Conservation (phyloP, 768 basidiomycete genomes). For the Floccularia luteovirens region DNA sequence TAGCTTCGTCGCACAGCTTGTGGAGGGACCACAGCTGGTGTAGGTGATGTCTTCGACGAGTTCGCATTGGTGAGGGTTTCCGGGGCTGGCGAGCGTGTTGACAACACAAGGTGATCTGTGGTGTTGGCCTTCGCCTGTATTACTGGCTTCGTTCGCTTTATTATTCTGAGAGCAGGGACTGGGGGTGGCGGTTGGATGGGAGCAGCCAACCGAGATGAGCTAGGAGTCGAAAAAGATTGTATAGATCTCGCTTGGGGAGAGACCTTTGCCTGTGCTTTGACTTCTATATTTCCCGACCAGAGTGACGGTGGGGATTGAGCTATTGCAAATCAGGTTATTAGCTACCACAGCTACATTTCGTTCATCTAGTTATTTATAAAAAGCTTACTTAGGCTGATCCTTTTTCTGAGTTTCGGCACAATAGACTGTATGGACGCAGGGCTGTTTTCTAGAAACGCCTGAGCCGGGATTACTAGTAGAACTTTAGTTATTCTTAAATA, state of each 20-base stretch:
- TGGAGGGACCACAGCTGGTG: not conserved
- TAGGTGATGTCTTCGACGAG: too few relatives aligned
- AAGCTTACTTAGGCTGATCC: not conserved
- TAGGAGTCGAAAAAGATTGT: too few relatives aligned
- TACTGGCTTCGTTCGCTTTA: slow-evolving; percentile 27
- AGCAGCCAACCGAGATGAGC: slow-evolving; percentile 5
- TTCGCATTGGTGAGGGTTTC: not conserved
- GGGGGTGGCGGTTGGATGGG: slow-evolving; percentile 16
- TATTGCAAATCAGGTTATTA: too few relatives aligned
- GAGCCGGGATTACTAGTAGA: too few relatives aligned
- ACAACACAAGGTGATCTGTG: too few relatives aligned
- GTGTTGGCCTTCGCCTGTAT: slow-evolving; percentile 12
- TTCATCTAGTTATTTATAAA: slow-evolving; percentile 4
- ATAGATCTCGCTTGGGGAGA: too few relatives aligned
- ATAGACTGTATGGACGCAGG: not conserved
- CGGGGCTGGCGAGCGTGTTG: not conserved
- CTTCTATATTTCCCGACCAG: too few relatives aligned
- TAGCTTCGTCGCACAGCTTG: not conserved
- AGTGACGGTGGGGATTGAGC: too few relatives aligned
- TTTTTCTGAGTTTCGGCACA: not conserved
- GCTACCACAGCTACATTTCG: too few relatives aligned
- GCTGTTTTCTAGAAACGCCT: too few relatives aligned
- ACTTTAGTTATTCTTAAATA: slow-evolving; percentile 3
- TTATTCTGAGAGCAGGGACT: slow-evolving; percentile 38
- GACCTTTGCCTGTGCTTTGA: too few relatives aligned